These are phyloP conservation scores for Tetrahymena borealis DNA, from an alignment of 73 alveolate species.

Conservation along the genomic window DNA sequence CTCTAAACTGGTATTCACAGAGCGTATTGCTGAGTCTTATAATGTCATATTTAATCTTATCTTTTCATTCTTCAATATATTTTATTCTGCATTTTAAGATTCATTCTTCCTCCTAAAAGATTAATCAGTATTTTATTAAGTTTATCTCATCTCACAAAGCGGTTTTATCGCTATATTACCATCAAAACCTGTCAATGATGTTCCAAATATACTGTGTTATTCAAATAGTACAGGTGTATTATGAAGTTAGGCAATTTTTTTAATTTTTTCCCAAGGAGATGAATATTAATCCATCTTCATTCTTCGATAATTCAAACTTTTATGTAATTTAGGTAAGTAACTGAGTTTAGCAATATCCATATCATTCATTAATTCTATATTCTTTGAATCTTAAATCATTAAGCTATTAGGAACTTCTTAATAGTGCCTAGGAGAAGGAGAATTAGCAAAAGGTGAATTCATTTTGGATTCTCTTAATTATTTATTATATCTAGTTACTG, in stretches of 20 bases:
- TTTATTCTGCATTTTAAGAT: background rate
- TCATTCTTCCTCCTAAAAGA: background rate
- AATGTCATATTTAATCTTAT: background rate
- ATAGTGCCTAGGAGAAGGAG: background rate
- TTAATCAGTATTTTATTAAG: background rate
- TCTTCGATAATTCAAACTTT: background rate
- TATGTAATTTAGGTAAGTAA: background rate
- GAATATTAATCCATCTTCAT: background rate
- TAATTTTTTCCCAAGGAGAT: background rate
- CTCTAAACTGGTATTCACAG: background rate
- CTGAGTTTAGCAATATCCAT: background rate
- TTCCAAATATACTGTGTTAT: background rate
- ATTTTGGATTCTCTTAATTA: background rate
- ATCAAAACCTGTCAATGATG: background rate
- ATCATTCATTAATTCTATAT: background rate
- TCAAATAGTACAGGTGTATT: background rate
- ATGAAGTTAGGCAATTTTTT: background rate
- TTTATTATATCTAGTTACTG: background rate
- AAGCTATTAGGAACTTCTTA: background rate
- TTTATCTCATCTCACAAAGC: background rate
- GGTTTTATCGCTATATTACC: background rate
- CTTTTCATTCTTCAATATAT: background rate
- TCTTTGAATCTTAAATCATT: background rate
- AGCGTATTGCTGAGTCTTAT: background rate
- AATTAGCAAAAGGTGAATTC: background rate